Percentiles rank a stretch among this genome's conserved stretches.
phyloP scores from a whole-genome alignment of 1,284 basidiomycete species.

The Pseudozyma sp. region DNA sequence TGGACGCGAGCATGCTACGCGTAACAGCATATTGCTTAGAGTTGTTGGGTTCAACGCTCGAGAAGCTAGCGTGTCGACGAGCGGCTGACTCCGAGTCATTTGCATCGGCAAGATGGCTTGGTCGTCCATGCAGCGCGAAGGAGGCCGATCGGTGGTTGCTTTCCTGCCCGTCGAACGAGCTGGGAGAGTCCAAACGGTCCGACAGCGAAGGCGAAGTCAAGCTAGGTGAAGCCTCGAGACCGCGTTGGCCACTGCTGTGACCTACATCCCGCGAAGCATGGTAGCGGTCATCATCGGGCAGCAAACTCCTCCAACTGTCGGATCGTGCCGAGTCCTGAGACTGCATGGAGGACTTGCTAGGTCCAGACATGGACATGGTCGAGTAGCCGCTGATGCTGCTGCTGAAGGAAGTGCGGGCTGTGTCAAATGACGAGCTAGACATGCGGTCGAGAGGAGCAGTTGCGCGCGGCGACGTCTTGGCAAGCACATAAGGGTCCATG shows the following conservation, averaged over 20 bases:
- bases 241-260: not conserved
- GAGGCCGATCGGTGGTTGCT: conserved; percentile 35
- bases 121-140: conserved; percentile 21
- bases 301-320: conserved; percentile 50
- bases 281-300: conserved; percentile 46
- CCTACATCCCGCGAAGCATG: conserved; percentile 21
- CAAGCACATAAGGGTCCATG: conserved; percentile 25
- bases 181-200: conserved; percentile 35
- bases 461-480: conserved; percentile 28
- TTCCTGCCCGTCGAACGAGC: conserved; percentile 17
- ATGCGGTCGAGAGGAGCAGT: conserved; percentile 15
- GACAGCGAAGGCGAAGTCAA: conserved; percentile 34
- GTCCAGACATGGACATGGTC: conserved; percentile 39
- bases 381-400: conserved; percentile 45
- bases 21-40: conserved; percentile 28
- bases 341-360: conserved; percentile 11
- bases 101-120: not conserved
- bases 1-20: conserved; percentile 24
- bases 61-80: conserved; percentile 52
- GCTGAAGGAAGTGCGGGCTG: conserved; percentile 44
- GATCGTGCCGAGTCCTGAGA: conserved; percentile 14
- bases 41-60: conserved; percentile 38
- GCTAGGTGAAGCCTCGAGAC: conserved; percentile 13
- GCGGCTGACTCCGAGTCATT: conserved; percentile 19
- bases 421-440: conserved; percentile 31